A percentile compares a stretch with the other conserved stretches of the same genome.
phyloP scores from a whole-genome alignment of 768 basidiomycete species.

The Kwoniella botswanensis region DNA sequence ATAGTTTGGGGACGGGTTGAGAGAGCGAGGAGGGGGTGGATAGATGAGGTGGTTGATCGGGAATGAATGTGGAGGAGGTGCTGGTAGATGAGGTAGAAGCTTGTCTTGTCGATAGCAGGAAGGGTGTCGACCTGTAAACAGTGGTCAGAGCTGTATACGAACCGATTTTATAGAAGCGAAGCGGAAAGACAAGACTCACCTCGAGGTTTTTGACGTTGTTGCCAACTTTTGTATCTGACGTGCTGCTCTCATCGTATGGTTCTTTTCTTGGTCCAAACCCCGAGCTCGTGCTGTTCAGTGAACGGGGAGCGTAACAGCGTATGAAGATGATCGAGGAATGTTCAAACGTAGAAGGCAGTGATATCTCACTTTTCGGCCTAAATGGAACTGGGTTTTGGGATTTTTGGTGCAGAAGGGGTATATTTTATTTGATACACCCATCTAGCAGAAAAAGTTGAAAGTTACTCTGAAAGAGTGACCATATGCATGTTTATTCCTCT shows the following conservation, averaged over 20 bases:
- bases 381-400: background rate
- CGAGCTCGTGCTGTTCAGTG: too few species aligned
- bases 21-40: background rate
- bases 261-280: background rate
- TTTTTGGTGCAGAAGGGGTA: background rate
- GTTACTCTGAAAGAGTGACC: background rate
- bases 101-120: background rate
- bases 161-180: background rate
- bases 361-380: slow-evolving; percentile 10
- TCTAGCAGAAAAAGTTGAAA: slow-evolving; percentile 19
- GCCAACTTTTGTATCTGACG: slow-evolving; percentile 14
- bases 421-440: slow-evolving; percentile 2
- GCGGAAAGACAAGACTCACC: slow-evolving; percentile 3
- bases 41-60: slow-evolving; percentile 5
- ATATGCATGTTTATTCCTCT: background rate
- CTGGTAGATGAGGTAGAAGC: slow-evolving; percentile 13
- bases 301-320: background rate
- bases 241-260: background rate
- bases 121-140: background rate
- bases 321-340: background rate
- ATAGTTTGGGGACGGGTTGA: background rate
- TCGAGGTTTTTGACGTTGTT: slow-evolving; percentile 1
- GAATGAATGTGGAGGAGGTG: background rate
- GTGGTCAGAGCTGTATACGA: background rate
- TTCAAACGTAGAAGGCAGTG: background rate